A percentile compares a stretch with the other conserved stretches of the same genome.
These are phyloP conservation scores for Alternaria infectoria DNA, from an alignment of 2,329 filamentous ascomycete species.

Conservation along the genomic window DNA sequence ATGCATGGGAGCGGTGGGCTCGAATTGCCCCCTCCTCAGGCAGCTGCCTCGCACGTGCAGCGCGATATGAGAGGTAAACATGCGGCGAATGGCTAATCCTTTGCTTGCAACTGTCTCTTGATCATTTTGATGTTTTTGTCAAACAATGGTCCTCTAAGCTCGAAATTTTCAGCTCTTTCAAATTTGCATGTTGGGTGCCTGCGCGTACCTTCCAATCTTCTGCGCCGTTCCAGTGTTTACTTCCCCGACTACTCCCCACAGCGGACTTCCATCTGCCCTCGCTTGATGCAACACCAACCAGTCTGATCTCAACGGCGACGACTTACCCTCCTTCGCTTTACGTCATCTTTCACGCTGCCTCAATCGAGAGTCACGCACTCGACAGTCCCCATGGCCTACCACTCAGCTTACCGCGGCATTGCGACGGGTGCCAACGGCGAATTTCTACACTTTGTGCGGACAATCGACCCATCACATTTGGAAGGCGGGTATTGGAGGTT, in stretches of 20 bases:
- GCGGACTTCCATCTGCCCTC: no score
- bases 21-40: neutral
- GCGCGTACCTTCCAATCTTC: neutral
- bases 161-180: neutral
- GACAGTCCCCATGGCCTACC: slow-evolving; percentile 1
- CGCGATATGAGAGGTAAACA: neutral
- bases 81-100: neutral
- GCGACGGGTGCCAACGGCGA: slow-evolving; percentile 3
- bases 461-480: slow-evolving; percentile 1
- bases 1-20: neutral
- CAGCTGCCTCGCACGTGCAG: neutral
- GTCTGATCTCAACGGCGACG: neutral
- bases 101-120: neutral
- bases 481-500: slow-evolving; percentile 26
- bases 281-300: neutral
- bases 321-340: neutral
- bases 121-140: neutral
- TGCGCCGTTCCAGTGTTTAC: neutral
- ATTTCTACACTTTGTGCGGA: slow-evolving; percentile 16
- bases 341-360: neutral
- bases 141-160: neutral
- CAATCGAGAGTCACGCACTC: neutral
- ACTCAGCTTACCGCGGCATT: slow-evolving; percentile 13
- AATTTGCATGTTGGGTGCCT: neutral
- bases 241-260: neutral